Percentiles rank a stretch among this genome's conserved stretches.
These are phyloP conservation scores for Silene uniflora DNA, from an alignment of 148 eudicot genomes.

Conservation along the genomic window DNA sequence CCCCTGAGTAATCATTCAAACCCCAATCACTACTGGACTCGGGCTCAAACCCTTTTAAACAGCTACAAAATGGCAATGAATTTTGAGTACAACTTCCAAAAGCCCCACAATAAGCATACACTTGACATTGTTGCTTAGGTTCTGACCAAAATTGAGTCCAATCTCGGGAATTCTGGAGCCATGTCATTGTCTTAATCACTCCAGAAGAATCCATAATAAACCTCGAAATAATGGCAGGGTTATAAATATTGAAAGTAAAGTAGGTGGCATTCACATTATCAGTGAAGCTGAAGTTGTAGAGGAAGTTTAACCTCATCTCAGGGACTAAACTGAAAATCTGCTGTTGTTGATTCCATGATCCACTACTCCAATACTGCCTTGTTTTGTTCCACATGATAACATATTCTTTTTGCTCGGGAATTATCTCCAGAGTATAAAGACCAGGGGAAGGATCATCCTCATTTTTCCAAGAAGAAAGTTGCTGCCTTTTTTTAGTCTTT, in stretches of 20 bases:
- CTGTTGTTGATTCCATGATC: constrained; percentile 5
- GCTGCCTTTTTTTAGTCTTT: constrained; percentile 12
- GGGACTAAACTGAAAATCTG: constrained; percentile 1
- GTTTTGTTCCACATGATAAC: constrained; percentile 26
- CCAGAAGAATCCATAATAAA: constrained; percentile 40
- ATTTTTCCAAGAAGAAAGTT: constrained; percentile 32
- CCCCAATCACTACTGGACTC: constrained; percentile 7
- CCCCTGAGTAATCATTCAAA: neutral
- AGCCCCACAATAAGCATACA: constrained; percentile 40
- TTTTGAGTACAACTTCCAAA: constrained; percentile 36
- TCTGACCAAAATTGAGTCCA: constrained; percentile 39
- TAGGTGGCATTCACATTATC: constrained; percentile 44
- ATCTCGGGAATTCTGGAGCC: constrained; percentile 21
- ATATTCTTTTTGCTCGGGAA: constrained; percentile 18
- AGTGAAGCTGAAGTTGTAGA: constrained; percentile 4
- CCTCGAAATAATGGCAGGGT: constrained; percentile 34
- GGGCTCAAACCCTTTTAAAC: constrained; percentile 28
- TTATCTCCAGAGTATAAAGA: constrained; percentile 31
- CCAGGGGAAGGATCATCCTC: constrained; percentile 34
- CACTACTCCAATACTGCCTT: constrained; percentile 25
- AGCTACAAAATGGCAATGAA: constrained; percentile 27
- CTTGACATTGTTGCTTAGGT: constrained; percentile 31
- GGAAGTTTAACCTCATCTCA: constrained; percentile 3
- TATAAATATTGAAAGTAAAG: constrained; percentile 31
- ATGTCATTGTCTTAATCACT: constrained; percentile 28